Evolutionary conservation across 805 yeast species (phyloP).

Genomic region (Komagataella phaffii): DNA sequence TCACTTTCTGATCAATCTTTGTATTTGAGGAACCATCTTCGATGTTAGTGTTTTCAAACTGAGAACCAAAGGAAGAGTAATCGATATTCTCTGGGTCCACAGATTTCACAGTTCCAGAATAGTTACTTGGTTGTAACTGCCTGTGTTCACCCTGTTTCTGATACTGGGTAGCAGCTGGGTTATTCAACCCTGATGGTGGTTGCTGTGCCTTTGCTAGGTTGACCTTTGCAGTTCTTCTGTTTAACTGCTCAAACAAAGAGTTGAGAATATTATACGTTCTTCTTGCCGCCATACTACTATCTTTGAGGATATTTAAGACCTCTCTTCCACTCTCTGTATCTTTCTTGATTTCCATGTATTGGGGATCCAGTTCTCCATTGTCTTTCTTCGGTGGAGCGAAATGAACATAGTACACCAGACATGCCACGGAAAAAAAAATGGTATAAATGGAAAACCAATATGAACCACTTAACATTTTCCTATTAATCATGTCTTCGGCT

Average conservation of each 20-base stretch:
- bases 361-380: conserved; percentile 28
- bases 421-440: conserved; percentile 78
- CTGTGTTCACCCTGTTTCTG: background rate
- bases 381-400: conserved; percentile 19
- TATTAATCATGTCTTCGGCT: conserved; percentile 68
- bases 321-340: conserved; percentile 78
- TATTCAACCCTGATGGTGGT: conserved; percentile 4
- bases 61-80: conserved; percentile 5
- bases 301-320: conserved; percentile 58
- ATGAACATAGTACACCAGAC: conserved; percentile 71
- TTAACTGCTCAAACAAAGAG: conserved; percentile 67
- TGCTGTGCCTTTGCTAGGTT: conserved; percentile 7
- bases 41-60: conserved; percentile 2
- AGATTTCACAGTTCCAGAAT: conserved; percentile 11
- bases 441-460: conserved; percentile 91
- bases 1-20: conserved; percentile 10
- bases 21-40: conserved; percentile 8
- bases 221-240: conserved; percentile 50
- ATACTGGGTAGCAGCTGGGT: background rate
- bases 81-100: conserved; percentile 2
- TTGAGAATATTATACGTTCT: conserved; percentile 72
- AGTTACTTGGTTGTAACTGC: background rate
- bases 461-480: conserved; percentile 63
- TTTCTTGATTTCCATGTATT: conserved; percentile 43
- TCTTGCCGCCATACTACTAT: conserved; percentile 63